These are phyloP conservation scores for Dactylis glomerata DNA, from an alignment of 176 grass and related monocot genomes.

Conservation along the genomic window DNA sequence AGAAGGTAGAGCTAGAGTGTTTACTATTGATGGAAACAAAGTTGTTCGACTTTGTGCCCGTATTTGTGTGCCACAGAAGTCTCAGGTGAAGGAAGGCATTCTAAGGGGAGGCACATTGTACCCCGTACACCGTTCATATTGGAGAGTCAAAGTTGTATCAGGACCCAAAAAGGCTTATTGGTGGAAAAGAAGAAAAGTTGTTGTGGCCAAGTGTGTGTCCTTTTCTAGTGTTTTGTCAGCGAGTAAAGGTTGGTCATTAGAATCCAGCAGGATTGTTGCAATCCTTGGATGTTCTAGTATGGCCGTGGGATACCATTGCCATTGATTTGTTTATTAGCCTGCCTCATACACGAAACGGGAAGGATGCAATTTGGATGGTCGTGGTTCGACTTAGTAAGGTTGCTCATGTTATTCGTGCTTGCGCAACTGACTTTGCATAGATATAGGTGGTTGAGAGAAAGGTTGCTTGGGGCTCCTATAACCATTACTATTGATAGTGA, in stretches of 20 bases:
- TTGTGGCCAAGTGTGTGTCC: background rate
- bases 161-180: background rate
- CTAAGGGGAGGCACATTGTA: background rate
- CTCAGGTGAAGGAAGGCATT: background rate
- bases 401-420: background rate
- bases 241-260: background rate
- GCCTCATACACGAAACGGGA: background rate
- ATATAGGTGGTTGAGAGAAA: background rate
- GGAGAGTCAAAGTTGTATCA: background rate
- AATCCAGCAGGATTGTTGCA: background rate
- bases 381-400: background rate
- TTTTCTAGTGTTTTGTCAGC: background rate
- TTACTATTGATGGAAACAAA: no score
- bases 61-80: background rate
- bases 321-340: background rate
- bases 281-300: background rate
- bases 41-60: no score
- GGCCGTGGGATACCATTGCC: background rate
- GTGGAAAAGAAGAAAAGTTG: background rate
- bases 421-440: background rate
- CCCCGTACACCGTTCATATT: background rate
- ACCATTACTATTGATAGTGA: background rate
- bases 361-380: background rate
- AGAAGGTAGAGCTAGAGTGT: fast-evolving
- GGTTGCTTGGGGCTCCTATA: background rate